Evolutionary conservation across 495 filamentous ascomycete genomes (phyloP).

Genomic region (Poronia punctata): DNA sequence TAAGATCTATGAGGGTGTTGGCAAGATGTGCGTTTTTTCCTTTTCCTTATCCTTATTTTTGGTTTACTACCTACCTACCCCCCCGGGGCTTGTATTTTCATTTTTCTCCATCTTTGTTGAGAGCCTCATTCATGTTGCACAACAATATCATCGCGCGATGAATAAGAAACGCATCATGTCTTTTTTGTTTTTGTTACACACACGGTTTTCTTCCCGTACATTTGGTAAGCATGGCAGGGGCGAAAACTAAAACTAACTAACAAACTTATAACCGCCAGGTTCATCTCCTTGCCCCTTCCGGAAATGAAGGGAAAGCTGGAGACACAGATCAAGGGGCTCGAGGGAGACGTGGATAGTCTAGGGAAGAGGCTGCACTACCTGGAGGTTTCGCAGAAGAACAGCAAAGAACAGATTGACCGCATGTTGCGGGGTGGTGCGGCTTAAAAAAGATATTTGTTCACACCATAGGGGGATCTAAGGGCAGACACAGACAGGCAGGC

Average conservation of each 20-base stretch:
- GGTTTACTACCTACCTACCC: conserved; percentile 6
- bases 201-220: too few species aligned
- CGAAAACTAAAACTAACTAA: neutral
- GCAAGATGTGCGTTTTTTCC: conserved; percentile 72
- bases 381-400: conserved; percentile 92
- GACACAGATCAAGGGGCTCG: conserved; percentile 65
- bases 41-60: neutral
- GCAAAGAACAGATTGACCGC: conserved; percentile 78
- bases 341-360: conserved; percentile 67
- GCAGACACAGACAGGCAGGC: too few species aligned
- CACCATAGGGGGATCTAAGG: too few species aligned
- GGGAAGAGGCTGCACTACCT: conserved; percentile 91
- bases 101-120: too few species aligned
- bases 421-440: conserved; percentile 44
- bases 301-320: conserved; percentile 70
- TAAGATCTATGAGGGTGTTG: conserved; percentile 86
- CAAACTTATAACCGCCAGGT: conserved; percentile 58
- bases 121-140: too few species aligned
- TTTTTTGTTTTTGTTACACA: too few species aligned
- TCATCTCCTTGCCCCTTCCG: conserved; percentile 66
- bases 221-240: too few species aligned
- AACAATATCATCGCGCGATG: too few species aligned
- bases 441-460: too few species aligned
- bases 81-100: too few species aligned
- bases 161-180: too few species aligned